Evolutionary conservation across 148 eudicot genomes (phyloP).

Genomic region (Selenicereus undatus): DNA sequence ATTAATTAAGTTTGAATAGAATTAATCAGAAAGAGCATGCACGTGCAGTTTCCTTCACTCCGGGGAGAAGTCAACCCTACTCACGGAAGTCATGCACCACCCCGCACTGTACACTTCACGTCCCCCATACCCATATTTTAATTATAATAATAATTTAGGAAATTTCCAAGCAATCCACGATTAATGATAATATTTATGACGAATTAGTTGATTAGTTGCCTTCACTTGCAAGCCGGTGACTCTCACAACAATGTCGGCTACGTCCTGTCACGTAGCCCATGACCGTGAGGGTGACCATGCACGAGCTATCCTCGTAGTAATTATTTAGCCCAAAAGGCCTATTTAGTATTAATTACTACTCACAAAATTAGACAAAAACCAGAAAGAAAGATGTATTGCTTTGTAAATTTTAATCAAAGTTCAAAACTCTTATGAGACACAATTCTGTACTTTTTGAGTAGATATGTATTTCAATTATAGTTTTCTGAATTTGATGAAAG

Average conservation of each 20-base stretch:
- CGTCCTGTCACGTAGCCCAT: constrained; percentile 11
- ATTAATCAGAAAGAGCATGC: neutral
- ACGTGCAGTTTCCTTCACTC: neutral
- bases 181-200: neutral
- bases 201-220: neutral
- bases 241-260: constrained; percentile 28
- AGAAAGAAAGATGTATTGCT: too few species aligned
- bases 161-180: constrained; percentile 10
- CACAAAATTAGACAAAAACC: too few species aligned
- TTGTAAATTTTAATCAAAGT: too few species aligned
- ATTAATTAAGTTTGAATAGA: too few species aligned
- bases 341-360: too few species aligned
- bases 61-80: constrained; percentile 9
- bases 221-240: neutral
- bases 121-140: neutral
- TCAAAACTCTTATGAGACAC: too few species aligned
- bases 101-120: constrained; percentile 11
- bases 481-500: too few species aligned
- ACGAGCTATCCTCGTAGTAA: constrained; percentile 9
- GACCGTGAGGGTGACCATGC: constrained; percentile 15
- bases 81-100: neutral
- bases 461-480: too few species aligned
- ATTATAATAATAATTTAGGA: neutral
- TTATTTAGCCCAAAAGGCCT: too few species aligned
- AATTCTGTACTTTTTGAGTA: too few species aligned